A percentile compares a stretch with the other conserved stretches of the same genome.
Conservation (phyloP, 1,284 basidiomycete species). For the Porogramme epimiltina region DNA sequence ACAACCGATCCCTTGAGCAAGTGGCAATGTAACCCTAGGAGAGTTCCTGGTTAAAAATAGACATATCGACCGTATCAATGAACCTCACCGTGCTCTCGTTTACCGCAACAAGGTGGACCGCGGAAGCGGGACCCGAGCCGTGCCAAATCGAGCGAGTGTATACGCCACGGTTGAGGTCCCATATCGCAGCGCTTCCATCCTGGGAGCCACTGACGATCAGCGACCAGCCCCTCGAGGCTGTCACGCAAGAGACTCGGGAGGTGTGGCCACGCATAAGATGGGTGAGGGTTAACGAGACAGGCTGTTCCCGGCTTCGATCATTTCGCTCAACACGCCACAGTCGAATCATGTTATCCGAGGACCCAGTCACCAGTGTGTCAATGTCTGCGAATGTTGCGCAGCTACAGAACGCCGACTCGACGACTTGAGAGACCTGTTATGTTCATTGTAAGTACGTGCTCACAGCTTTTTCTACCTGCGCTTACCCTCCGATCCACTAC, state of each 20-base stretch:
- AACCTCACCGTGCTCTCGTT: conserved; percentile 84
- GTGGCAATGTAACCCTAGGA: conserved; percentile 81
- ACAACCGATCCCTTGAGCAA: conserved; percentile 67
- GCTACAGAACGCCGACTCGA: conserved; percentile 72
- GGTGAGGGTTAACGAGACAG: conserved; percentile 47
- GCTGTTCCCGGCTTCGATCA: conserved; percentile 21
- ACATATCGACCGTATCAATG: not conserved
- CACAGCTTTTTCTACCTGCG: not conserved
- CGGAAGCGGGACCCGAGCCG: conserved; percentile 41
- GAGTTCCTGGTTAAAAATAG: not conserved
- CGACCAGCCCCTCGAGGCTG: conserved; percentile 83
- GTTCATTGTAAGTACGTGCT: conserved; percentile 1
- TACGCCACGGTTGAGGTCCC: conserved; percentile 86
- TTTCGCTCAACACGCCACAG: conserved; percentile 68
- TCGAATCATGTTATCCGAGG: conserved; percentile 74
- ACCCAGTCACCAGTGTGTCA: conserved; percentile 75
- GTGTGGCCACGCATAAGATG: conserved; percentile 82
- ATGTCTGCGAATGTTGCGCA: conserved; percentile 80
- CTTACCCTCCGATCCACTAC: conserved; percentile 61
- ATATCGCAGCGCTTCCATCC: conserved; percentile 85
- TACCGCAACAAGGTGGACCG: conserved; percentile 74
- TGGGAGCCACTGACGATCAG: conserved; percentile 82
- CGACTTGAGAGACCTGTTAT: conserved; percentile 66
- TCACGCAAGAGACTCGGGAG: conserved; percentile 66
- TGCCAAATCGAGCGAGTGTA: conserved; percentile 82